Evolutionary conservation across 164 flowering plant species (phyloP).

Genomic region (Brasenia schreberi): DNA sequence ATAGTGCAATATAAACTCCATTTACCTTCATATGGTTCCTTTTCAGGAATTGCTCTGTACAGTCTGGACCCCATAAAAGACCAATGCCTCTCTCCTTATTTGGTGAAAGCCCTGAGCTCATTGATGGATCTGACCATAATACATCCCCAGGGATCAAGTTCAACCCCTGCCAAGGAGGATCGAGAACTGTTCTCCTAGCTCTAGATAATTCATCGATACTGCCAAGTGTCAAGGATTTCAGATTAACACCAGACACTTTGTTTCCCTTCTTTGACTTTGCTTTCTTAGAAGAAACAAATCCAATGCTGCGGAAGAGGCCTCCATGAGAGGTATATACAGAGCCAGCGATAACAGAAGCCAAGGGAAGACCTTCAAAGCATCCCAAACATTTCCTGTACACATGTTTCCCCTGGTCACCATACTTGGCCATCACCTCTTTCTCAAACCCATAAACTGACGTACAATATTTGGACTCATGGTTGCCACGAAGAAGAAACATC

Average conservation of each 20-base stretch:
- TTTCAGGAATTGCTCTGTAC: slow-evolving; percentile 82
- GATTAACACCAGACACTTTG: slow-evolving; percentile 18
- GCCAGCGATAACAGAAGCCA: slow-evolving; percentile 77
- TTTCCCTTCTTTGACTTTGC: slow-evolving; percentile 69
- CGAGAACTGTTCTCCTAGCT: slow-evolving; percentile 88
- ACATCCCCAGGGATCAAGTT: slow-evolving; percentile 98
- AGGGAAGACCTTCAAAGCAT: slow-evolving; percentile 93
- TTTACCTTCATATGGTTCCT: slow-evolving; percentile 61
- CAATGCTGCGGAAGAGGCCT: slow-evolving; percentile 72
- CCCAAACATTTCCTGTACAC: slow-evolving; percentile 86
- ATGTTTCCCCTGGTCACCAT: slow-evolving; percentile 75
- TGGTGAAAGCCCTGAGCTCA: slow-evolving; percentile 77
- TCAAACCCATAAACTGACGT: slow-evolving; percentile 98
- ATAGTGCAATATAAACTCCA: background rate
- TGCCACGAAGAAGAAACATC: slow-evolving; percentile 85
- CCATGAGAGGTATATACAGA: slow-evolving; percentile 93
- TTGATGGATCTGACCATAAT: slow-evolving; percentile 96
- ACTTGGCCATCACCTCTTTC: slow-evolving; percentile 77
- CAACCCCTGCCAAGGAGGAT: slow-evolving; percentile 93
- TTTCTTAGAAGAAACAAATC: slow-evolving; percentile 38
- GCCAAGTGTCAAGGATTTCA: slow-evolving; percentile 45
- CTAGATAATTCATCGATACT: slow-evolving; percentile 71
- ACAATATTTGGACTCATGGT: slow-evolving; percentile 95
- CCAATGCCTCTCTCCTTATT: slow-evolving; percentile 95
- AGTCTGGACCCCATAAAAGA: slow-evolving; percentile 93